phyloP scores from a whole-genome alignment of 768 basidiomycete species.

The Clitopilus passeckerianus region DNA sequence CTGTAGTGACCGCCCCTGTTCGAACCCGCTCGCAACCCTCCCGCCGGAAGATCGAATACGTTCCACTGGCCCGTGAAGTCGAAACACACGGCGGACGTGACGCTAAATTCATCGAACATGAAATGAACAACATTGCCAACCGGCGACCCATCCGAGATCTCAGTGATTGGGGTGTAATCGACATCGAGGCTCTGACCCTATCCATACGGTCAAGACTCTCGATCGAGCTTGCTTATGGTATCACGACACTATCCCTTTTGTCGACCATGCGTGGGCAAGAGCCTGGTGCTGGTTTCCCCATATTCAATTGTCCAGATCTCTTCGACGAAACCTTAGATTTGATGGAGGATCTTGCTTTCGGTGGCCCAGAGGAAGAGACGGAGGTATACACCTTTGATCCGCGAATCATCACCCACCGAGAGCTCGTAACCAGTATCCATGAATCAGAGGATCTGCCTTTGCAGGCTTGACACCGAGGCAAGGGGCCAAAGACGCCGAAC shows the following conservation, averaged over 20 bases:
- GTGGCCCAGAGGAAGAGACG: conserved; percentile 32
- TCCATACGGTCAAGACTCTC: conserved; percentile 82
- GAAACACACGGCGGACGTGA: conserved; percentile 82
- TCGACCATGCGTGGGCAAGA: conserved; percentile 70
- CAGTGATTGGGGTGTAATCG: conserved; percentile 84
- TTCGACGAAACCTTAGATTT: conserved; percentile 86
- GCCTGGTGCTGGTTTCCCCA: conserved; percentile 67
- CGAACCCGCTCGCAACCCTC: conserved; percentile 46
- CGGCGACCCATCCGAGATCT: conserved; percentile 63
- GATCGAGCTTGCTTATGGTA: conserved; percentile 82
- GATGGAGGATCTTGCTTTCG: conserved; percentile 77
- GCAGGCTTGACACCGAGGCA: conserved; percentile 45
- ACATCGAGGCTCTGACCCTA: conserved; percentile 93
- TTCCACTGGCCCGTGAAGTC: conserved; percentile 72
- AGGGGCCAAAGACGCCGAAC: conserved; percentile 41
- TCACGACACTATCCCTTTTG: conserved; percentile 82
- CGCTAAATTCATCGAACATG: conserved; percentile 58
- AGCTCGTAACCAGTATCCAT: conserved; percentile 52
- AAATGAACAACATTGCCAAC: conserved; percentile 44
- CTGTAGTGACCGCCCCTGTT: conserved; percentile 14
- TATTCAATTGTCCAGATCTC: conserved; percentile 72
- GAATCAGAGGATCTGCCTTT: conserved; percentile 60
- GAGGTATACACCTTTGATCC: conserved; percentile 18
- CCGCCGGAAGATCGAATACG: conserved; percentile 84
- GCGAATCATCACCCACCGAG: conserved; percentile 56